A percentile compares a stretch with the other conserved stretches of the same genome.
Evolutionary conservation across 306 rosid genomes (phyloP).

Genomic region (Cicer chorassanicum): DNA sequence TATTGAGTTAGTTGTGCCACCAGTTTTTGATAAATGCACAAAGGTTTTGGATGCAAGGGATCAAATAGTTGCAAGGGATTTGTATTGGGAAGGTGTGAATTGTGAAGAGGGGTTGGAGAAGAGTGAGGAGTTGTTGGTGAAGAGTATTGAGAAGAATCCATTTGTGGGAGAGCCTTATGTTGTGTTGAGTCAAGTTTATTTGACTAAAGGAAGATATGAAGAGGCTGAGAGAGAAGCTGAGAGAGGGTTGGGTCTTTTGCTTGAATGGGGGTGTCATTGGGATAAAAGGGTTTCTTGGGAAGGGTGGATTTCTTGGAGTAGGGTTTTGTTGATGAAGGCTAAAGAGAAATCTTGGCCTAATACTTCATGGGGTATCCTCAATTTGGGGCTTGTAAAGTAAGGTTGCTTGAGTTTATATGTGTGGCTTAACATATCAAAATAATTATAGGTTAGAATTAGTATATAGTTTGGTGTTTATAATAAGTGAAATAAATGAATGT

Average conservation of each 20-base stretch:
- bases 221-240: slow-evolving; percentile 74
- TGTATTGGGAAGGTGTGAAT: slow-evolving; percentile 77
- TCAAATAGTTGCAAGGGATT: slow-evolving; percentile 73
- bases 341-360: slow-evolving; percentile 80
- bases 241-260: slow-evolving; percentile 64
- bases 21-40: slow-evolving; percentile 68
- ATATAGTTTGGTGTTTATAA: not conserved
- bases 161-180: slow-evolving; percentile 84
- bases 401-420: slow-evolving; percentile 28
- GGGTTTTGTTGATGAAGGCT: slow-evolving; percentile 77
- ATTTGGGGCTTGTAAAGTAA: slow-evolving; percentile 77
- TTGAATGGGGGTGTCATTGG: slow-evolving; percentile 89
- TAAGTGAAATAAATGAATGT: not conserved
- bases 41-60: slow-evolving; percentile 68
- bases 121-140: slow-evolving; percentile 64
- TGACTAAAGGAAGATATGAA: slow-evolving; percentile 62
- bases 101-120: slow-evolving; percentile 50
- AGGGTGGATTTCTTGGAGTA: slow-evolving; percentile 91
- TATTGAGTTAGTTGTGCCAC: slow-evolving; percentile 66
- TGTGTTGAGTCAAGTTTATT: slow-evolving; percentile 65
- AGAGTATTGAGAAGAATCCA: slow-evolving; percentile 67
- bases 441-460: not conserved
- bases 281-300: slow-evolving; percentile 96
- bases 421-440: not conserved
- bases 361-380: slow-evolving; percentile 77